Conservation (phyloP, 139 green algal species). For the Pseudopediastrum boryanum region DNA sequence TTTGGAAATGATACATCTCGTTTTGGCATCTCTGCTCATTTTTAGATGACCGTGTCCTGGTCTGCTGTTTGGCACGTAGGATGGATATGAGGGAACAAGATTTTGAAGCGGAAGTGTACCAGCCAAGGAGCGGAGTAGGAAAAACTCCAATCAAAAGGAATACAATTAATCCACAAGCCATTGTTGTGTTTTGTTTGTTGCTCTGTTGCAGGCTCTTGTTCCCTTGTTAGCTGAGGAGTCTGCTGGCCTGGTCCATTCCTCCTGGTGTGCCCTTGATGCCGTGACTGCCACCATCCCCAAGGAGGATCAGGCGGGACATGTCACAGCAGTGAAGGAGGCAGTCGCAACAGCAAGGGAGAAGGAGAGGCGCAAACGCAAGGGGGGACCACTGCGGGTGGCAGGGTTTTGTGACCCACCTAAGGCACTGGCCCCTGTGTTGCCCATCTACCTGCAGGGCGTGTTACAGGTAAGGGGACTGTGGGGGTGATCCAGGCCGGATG, state of each 20-base stretch:
- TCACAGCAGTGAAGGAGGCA: constrained; percentile 71
- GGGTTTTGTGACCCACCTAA: constrained; percentile 88
- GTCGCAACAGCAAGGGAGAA: constrained; percentile 75
- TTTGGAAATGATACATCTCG: no score
- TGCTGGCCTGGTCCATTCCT: constrained; percentile 48
- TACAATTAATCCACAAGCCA: no score
- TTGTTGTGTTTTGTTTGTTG: constrained; percentile 5
- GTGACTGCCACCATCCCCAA: constrained; percentile 84
- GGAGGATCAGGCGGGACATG: constrained; percentile 79
- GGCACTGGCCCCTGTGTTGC: constrained; percentile 87
- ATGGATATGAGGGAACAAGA: no score
- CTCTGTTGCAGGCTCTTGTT: constrained; percentile 56
- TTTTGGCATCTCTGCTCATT: no score
- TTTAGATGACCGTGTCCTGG: no score
- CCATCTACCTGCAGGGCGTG: constrained; percentile 93
- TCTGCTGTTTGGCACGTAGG: no score
- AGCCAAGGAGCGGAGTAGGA: no score
- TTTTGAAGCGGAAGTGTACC: no score
- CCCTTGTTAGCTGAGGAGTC: constrained; percentile 70
- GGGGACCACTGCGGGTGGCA: constrained; percentile 54
- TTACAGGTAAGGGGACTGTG: constrained; percentile 73
- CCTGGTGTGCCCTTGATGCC: constrained; percentile 79
- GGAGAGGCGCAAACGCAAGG: constrained; percentile 74
- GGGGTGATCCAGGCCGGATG: no score
- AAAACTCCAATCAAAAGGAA: no score